Percentiles rank a stretch among this genome's conserved stretches.
Conservation (phyloP, 2,329 filamentous ascomycete genomes). For the Neonectria sp. region DNA sequence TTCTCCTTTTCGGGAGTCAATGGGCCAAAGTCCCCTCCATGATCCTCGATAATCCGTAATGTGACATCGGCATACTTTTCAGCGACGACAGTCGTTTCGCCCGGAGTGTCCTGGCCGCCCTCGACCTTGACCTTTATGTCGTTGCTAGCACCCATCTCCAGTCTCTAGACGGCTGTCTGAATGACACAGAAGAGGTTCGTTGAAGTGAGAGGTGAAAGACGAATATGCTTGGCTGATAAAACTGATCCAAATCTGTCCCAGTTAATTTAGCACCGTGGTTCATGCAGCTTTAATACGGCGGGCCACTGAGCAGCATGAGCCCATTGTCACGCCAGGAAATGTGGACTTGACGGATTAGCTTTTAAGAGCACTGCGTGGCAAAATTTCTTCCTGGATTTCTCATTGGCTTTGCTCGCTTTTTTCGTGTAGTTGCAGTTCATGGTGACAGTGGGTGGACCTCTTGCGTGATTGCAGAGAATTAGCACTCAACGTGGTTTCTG, state of each 20-base stretch:
- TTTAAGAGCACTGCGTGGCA: background rate
- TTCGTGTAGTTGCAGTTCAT: conserved; percentile 6
- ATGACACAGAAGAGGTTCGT: background rate
- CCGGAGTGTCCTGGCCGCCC: conserved; percentile 3
- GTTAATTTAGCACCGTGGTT: background rate
- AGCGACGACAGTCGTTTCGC: conserved; percentile 17
- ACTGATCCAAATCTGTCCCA: background rate
- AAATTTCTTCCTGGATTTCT: background rate
- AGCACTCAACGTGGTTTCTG: background rate
- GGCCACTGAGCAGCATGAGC: background rate
- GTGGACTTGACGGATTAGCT: background rate
- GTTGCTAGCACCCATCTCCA: background rate
- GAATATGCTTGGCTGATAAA: no score
- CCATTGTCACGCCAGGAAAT: conserved; percentile 13
- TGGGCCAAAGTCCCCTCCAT: conserved; percentile 50
- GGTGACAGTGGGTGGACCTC: conserved; percentile 20
- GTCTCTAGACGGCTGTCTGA: background rate
- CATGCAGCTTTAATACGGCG: background rate
- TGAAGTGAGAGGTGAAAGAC: background rate
- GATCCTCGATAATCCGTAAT: conserved; percentile 52
- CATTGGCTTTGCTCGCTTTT: background rate
- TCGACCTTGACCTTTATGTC: background rate
- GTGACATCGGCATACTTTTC: conserved; percentile 55
- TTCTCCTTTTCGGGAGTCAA: conserved; percentile 52
- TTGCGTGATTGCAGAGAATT: conserved; percentile 15